Percentiles rank a stretch among this genome's conserved stretches.
Evolutionary conservation across 805 yeast genomes (phyloP).

Genomic region (Metschnikowia corniflorae): DNA sequence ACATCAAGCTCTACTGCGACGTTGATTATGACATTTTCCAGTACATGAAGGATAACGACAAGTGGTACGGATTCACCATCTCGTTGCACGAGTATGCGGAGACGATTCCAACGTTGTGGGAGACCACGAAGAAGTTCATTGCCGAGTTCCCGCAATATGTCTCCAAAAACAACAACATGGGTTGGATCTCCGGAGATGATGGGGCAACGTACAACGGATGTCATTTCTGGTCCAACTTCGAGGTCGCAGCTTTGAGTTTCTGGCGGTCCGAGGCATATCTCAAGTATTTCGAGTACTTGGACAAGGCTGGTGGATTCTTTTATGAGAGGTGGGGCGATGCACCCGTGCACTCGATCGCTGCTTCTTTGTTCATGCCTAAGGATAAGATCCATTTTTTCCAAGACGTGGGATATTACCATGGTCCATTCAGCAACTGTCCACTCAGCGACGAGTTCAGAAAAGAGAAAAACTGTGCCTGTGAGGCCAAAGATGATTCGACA

Average conservation of each 20-base stretch:
- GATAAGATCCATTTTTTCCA: conserved; percentile 72
- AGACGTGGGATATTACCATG: conserved; percentile 82
- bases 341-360: conserved; percentile 87
- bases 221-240: conserved; percentile 91
- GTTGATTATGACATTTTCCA: not conserved
- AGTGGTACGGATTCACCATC: not conserved
- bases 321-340: conserved; percentile 30
- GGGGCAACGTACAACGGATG: conserved; percentile 77
- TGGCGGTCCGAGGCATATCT: conserved; percentile 56
- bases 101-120: not conserved
- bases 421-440: conserved; percentile 81
- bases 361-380: conserved; percentile 66
- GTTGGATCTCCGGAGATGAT: conserved; percentile 63
- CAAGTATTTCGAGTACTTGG: conserved; percentile 46
- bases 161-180: conserved; percentile 38
- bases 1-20: not conserved
- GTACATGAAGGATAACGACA: not conserved
- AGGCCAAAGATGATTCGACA: conserved; percentile 68
- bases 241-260: conserved; percentile 68
- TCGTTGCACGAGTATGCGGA: not conserved
- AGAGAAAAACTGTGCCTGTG: conserved; percentile 66
- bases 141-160: not conserved
- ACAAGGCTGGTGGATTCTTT: not conserved
- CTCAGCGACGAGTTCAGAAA: conserved; percentile 54
- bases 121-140: not conserved